Conservation (phyloP, 495 filamentous ascomycete species). For the Talaromyces adpressus region DNA sequence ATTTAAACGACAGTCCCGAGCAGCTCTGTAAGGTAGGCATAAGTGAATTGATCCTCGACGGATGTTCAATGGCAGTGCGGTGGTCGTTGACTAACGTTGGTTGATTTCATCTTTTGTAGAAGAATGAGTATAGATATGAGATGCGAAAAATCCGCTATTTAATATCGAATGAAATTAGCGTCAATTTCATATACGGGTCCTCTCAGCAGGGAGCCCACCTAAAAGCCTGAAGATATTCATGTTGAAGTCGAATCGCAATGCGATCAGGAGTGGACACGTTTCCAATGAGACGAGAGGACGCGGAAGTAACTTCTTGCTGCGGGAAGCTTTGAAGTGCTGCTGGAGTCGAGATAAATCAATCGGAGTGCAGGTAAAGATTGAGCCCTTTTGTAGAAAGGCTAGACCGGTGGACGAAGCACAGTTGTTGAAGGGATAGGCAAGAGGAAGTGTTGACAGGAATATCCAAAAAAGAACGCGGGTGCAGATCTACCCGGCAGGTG, state of each 20-base stretch:
- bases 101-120: conserved; percentile 88
- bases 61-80: neutral
- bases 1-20: conserved; percentile 95
- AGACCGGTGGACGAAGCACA: neutral
- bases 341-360: neutral
- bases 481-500: neutral
- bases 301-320: neutral
- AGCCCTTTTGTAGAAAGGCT: neutral
- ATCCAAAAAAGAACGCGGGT: neutral
- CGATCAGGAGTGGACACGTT: conserved; percentile 1
- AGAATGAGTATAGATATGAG: conserved; percentile 90
- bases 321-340: neutral
- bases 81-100: conserved; percentile 55
- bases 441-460: neutral
- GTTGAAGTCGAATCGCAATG: conserved; percentile 11
- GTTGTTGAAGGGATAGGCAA: neutral
- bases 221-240: conserved; percentile 90
- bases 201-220: conserved; percentile 40
- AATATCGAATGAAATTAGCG: neutral
- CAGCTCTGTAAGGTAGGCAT: conserved; percentile 60
- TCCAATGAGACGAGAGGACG: neutral
- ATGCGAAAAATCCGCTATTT: conserved; percentile 85
- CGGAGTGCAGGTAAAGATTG: neutral
- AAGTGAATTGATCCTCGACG: neutral
- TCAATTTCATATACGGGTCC: neutral